phyloP scores from a whole-genome alignment of 176 grass and related monocot genomes.

The Musa itinerans region DNA sequence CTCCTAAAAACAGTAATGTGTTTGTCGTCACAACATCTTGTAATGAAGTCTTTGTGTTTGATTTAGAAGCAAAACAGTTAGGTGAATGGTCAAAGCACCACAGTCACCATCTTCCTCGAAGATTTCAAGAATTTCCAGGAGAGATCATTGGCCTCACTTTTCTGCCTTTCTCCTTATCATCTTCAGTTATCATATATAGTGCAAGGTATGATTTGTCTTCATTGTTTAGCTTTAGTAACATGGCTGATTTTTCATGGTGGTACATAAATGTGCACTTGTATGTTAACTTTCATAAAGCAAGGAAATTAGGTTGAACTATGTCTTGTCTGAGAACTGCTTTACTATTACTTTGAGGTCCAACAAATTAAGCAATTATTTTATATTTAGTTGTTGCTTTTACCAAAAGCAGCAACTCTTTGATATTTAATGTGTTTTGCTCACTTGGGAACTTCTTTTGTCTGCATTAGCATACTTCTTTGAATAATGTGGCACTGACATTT shows the following conservation, averaged over 20 bases:
- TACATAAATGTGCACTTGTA: background rate
- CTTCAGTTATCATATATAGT: conserved; percentile 76
- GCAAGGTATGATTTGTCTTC: conserved; percentile 44
- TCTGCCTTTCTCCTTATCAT: conserved; percentile 38
- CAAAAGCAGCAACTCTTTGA: background rate
- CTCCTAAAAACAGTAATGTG: conserved; percentile 67
- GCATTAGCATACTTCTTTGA: background rate
- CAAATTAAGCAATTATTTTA: no score
- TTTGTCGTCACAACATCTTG: conserved; percentile 78
- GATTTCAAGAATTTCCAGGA: conserved; percentile 95
- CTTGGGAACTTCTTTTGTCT: background rate
- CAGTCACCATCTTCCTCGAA: conserved; percentile 51
- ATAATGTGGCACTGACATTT: no score
- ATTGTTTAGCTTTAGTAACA: background rate
- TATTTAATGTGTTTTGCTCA: background rate
- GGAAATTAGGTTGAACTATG: no score
- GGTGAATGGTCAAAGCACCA: conserved; percentile 83
- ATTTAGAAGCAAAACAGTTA: conserved; percentile 90
- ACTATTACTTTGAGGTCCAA: no score
- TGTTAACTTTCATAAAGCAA: no score
- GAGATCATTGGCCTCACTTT: conserved; percentile 89
- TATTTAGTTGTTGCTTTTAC: no score
- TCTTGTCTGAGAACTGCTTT: no score
- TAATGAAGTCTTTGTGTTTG: conserved; percentile 90
- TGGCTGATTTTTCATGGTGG: background rate